phyloP scores from a whole-genome alignment of 139 green algal genomes.

The Chlamydomonas sp. region DNA sequence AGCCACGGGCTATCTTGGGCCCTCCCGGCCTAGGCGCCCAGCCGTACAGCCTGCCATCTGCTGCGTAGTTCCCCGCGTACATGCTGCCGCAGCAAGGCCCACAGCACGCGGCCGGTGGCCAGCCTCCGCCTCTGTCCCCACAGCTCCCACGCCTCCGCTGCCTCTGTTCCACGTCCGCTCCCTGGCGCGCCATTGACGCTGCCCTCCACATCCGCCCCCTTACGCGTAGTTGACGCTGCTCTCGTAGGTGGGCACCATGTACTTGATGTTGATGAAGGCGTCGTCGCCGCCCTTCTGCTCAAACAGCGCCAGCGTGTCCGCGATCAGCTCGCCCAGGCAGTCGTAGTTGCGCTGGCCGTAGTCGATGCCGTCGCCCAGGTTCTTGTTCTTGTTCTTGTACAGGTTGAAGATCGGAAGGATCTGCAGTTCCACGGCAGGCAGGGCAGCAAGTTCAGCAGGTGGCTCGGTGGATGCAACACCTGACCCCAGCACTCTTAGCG shows the following conservation, averaged over 20 bases:
- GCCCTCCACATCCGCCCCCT: background rate
- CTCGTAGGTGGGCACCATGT: slow-evolving; percentile 72
- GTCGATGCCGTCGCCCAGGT: slow-evolving; percentile 87
- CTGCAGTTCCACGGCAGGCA: slow-evolving; percentile 42
- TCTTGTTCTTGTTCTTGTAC: slow-evolving; percentile 87
- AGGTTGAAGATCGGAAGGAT: slow-evolving; percentile 90
- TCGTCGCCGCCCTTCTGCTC: slow-evolving; percentile 85
- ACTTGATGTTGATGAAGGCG: slow-evolving; percentile 92
- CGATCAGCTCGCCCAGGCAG: slow-evolving; percentile 84
- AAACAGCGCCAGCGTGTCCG: slow-evolving; percentile 81
- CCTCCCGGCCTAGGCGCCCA: too few species aligned
- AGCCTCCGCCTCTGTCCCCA: background rate
- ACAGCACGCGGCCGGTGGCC: background rate
- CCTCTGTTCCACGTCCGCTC: background rate
- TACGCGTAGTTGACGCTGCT: slow-evolving; percentile 74
- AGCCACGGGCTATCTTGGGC: too few species aligned
- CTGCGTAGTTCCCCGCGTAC: too few species aligned
- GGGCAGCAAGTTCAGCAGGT: background rate
- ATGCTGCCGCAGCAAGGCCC: too few species aligned
- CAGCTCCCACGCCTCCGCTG: background rate
- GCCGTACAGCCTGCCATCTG: too few species aligned
- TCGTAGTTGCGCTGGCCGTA: slow-evolving; percentile 81
- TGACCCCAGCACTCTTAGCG: too few species aligned
- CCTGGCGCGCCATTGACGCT: too few species aligned
- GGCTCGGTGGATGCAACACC: background rate